phyloP scores from a whole-genome alignment of 2,329 filamentous ascomycete genomes.

The Xylariaceae sp. region DNA sequence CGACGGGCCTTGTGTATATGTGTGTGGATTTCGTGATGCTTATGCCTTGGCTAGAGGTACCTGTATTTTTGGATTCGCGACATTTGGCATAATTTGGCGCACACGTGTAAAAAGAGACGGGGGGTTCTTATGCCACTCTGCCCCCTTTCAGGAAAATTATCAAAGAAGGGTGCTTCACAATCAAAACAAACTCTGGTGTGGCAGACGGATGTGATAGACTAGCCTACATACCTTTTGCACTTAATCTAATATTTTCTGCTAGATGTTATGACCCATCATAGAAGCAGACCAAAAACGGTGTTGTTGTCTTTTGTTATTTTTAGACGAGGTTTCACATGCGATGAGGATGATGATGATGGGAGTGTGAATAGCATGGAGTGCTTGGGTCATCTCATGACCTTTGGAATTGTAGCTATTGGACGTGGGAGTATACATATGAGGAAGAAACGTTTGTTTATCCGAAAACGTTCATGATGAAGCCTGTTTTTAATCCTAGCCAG shows the following conservation, averaged over 20 bases:
- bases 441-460: not conserved
- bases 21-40: constrained; percentile 9
- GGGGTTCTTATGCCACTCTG: not conserved
- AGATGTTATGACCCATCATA: constrained; percentile 9
- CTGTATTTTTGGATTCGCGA: constrained; percentile 8
- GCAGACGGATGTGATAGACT: constrained; percentile 28
- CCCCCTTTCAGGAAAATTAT: not conserved
- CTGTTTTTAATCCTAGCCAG: not conserved
- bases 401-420: not conserved
- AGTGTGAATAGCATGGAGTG: not conserved
- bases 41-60: constrained; percentile 4
- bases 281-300: not conserved
- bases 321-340: not conserved
- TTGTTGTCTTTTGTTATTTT: not conserved
- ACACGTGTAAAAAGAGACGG: constrained; percentile 4
- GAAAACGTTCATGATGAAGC: not conserved
- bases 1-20: constrained; percentile 11
- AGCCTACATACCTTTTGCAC: constrained; percentile 25
- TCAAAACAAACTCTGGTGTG: constrained; percentile 12
- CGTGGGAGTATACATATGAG: not conserved
- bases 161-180: constrained; percentile 5
- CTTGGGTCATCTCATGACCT: not conserved
- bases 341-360: not conserved
- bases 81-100: constrained; percentile 8
- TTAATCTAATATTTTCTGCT: constrained; percentile 32